Percentiles rank a stretch among this genome's conserved stretches.
These are phyloP conservation scores for Hippophae rhamnoides DNA, from an alignment of 306 rosid genomes.

Conservation along the genomic window DNA sequence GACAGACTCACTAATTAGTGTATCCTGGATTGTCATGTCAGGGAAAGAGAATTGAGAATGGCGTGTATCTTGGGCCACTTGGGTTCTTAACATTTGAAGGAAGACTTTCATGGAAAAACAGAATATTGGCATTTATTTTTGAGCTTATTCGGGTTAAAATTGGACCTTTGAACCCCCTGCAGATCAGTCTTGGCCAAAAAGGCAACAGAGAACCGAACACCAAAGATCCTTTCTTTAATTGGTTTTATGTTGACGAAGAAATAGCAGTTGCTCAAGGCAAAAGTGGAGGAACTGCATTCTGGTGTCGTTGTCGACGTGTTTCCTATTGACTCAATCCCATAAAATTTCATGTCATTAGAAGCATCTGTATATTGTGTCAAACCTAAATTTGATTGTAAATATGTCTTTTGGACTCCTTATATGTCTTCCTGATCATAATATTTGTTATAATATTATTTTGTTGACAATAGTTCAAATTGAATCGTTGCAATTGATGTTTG, in stretches of 20 bases:
- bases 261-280: constrained; percentile 90
- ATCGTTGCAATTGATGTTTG: too few species aligned
- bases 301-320: constrained; percentile 74
- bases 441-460: too few species aligned
- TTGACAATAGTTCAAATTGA: too few species aligned
- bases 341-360: background rate
- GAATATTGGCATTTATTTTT: constrained; percentile 69
- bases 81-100: constrained; percentile 93
- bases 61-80: constrained; percentile 75
- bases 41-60: constrained; percentile 91
- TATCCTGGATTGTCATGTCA: constrained; percentile 27
- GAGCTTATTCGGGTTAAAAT: constrained; percentile 57
- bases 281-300: constrained; percentile 86
- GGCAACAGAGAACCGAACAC: constrained; percentile 65
- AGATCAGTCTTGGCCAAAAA: constrained; percentile 66
- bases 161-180: constrained; percentile 66
- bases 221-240: constrained; percentile 77
- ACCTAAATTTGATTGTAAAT: too few species aligned
- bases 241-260: constrained; percentile 94
- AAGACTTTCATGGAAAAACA: constrained; percentile 62
- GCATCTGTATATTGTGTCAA: background rate
- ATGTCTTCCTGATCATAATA: too few species aligned
- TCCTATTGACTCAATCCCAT: constrained; percentile 16
- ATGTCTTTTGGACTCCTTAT: too few species aligned
- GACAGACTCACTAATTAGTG: constrained; percentile 14